Conservation (phyloP, 1,284 basidiomycete species). For the Baeospora myosura region DNA sequence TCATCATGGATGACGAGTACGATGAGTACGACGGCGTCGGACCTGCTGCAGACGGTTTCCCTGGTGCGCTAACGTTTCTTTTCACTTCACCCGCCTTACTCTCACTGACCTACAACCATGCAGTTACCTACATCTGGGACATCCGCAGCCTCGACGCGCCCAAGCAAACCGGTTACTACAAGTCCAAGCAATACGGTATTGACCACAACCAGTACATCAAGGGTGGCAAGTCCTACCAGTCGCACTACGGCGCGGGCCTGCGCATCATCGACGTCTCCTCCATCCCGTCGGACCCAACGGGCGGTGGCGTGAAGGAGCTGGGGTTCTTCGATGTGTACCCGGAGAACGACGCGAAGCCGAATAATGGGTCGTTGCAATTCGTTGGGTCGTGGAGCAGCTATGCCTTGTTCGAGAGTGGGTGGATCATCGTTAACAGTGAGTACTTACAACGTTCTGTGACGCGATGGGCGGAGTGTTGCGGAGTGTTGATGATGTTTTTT, state of each 20-base stretch:
- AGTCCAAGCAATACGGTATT: slow-evolving; percentile 15
- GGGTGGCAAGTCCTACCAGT: slow-evolving; percentile 19
- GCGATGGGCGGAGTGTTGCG: no score
- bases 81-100: not conserved
- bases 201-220: slow-evolving; percentile 24
- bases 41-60: slow-evolving; percentile 17
- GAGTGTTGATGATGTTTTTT: no score
- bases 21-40: slow-evolving; percentile 19
- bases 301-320: slow-evolving; percentile 11
- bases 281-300: slow-evolving; percentile 14
- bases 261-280: slow-evolving; percentile 20
- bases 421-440: slow-evolving; percentile 6
- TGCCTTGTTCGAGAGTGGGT: slow-evolving; percentile 5
- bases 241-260: slow-evolving; percentile 23
- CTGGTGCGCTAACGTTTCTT: slow-evolving; percentile 2
- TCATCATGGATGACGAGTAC: slow-evolving; percentile 23
- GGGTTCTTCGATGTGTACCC: slow-evolving; percentile 11
- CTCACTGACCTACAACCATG: not conserved
- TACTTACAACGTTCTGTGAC: no score
- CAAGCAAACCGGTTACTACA: slow-evolving; percentile 19
- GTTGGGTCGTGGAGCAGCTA: slow-evolving; percentile 7
- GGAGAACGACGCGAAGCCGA: slow-evolving; percentile 6
- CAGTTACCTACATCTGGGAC: slow-evolving; percentile 25
- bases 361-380: slow-evolving; percentile 2
- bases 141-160: slow-evolving; percentile 18